These are phyloP conservation scores for Fagus crenata DNA, from an alignment of 306 rosid genomes.

Conservation along the genomic window DNA sequence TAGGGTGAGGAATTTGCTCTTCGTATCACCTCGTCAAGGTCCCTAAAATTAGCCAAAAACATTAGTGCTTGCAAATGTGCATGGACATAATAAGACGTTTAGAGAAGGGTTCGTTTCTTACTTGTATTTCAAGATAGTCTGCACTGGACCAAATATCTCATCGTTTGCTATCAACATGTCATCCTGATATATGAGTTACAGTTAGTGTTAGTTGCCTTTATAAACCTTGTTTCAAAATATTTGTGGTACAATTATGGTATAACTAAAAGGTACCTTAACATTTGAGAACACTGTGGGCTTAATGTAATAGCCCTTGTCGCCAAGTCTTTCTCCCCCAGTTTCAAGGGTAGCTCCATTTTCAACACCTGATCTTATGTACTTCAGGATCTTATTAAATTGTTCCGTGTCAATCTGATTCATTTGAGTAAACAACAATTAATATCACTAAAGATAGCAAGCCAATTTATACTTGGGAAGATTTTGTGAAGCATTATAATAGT, in stretches of 20 bases:
- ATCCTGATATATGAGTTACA: conserved; percentile 50
- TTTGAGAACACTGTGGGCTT: conserved; percentile 90
- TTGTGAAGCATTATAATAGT: neutral
- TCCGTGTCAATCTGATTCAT: conserved; percentile 62
- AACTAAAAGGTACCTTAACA: conserved; percentile 55
- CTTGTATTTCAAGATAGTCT: conserved; percentile 80
- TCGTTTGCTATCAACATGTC: conserved; percentile 79
- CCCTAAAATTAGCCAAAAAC: conserved; percentile 42
- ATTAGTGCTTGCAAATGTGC: conserved; percentile 4
- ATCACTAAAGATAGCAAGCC: conserved; percentile 24
- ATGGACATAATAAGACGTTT: neutral
- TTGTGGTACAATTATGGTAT: conserved; percentile 4
- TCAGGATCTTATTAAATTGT: conserved; percentile 77
- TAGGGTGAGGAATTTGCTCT: conserved; percentile 67
- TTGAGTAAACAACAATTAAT: conserved; percentile 5
- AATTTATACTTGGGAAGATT: neutral
- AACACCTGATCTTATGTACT: conserved; percentile 63
- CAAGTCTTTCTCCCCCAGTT: conserved; percentile 80
- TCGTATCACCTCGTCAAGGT: conserved; percentile 63
- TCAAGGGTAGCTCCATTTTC: conserved; percentile 80
- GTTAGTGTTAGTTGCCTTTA: conserved; percentile 4
- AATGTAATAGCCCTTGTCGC: conserved; percentile 72
- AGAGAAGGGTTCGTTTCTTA: conserved; percentile 34
- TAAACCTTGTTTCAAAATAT: neutral
- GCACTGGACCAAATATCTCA: conserved; percentile 95